Evolutionary conservation across 2,329 filamentous ascomycete genomes (phyloP).

Genomic region (Talaromyces sp.): DNA sequence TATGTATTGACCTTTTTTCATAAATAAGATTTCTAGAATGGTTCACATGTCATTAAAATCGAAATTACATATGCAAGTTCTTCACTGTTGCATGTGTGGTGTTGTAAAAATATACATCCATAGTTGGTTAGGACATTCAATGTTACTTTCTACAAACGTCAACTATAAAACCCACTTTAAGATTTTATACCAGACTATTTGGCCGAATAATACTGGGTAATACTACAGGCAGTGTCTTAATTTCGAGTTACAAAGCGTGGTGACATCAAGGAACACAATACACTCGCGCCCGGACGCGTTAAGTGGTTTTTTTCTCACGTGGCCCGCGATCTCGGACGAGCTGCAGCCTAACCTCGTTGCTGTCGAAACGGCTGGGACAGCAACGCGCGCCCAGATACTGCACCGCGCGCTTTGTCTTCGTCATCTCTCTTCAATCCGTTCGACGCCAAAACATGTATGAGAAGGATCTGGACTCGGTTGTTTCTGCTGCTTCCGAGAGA

Average conservation of each 20-base stretch:
- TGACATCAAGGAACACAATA: neutral
- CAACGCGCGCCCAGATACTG: neutral
- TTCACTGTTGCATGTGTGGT: no score
- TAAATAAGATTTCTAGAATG: neutral
- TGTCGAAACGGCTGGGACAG: neutral
- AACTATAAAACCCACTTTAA: no score
- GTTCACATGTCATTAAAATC: no score
- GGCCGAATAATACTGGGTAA: no score
- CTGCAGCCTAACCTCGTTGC: neutral
- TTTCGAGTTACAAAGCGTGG: neutral
- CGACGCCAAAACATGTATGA: neutral
- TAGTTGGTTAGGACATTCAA: no score
- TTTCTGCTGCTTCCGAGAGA: conserved; percentile 18
- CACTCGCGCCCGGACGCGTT: neutral
- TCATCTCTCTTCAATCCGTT: neutral
- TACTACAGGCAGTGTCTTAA: no score
- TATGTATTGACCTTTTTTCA: neutral
- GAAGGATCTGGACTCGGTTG: neutral
- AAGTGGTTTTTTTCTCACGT: neutral
- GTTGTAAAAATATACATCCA: no score
- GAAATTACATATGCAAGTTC: no score
- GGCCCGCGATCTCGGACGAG: neutral
- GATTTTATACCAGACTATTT: no score
- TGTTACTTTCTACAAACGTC: no score
- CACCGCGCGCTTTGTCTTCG: neutral